These are phyloP conservation scores for Zymoseptoria tritici DNA, from an alignment of 2,329 filamentous ascomycete genomes.

Conservation along the genomic window DNA sequence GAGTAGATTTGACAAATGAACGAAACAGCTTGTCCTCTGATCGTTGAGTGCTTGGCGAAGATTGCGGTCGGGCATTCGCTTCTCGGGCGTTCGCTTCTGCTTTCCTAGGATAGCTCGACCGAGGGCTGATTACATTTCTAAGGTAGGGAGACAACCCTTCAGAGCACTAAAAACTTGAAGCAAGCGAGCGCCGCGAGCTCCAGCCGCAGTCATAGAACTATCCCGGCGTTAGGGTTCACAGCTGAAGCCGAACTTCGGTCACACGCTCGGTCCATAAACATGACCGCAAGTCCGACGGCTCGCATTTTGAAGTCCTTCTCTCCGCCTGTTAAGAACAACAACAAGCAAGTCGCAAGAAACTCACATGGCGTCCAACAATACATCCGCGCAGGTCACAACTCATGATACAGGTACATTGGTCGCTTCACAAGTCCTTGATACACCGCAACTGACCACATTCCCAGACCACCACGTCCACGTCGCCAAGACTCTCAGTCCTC, in stretches of 20 bases:
- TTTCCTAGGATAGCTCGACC: not conserved
- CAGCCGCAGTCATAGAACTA: too few species aligned
- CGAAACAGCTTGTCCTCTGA: not conserved
- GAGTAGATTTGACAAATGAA: conserved; percentile 11
- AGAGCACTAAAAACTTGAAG: too few species aligned
- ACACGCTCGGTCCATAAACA: not conserved
- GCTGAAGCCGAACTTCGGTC: not conserved
- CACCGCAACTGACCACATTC: not conserved
- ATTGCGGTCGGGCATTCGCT: not conserved
- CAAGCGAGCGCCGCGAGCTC: too few species aligned
- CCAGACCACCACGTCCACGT: conserved; percentile 5
- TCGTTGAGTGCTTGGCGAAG: not conserved
- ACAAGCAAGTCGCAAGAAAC: not conserved
- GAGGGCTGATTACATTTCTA: too few species aligned
- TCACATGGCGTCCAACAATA: conserved; percentile 9
- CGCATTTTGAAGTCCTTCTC: not conserved
- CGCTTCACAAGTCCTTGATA: not conserved
- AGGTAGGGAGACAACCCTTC: too few species aligned
- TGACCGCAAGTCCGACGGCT: not conserved
- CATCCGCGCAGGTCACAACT: not conserved
- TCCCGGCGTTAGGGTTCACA: too few species aligned
- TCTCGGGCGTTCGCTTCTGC: not conserved
- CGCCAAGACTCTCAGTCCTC: conserved; percentile 2
- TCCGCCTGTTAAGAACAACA: not conserved
- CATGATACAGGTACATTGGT: not conserved